Percentiles rank a stretch among this genome's conserved stretches.
Conservation (phyloP, 2,329 filamentous ascomycete species). For the Lachnum nothofagi region DNA sequence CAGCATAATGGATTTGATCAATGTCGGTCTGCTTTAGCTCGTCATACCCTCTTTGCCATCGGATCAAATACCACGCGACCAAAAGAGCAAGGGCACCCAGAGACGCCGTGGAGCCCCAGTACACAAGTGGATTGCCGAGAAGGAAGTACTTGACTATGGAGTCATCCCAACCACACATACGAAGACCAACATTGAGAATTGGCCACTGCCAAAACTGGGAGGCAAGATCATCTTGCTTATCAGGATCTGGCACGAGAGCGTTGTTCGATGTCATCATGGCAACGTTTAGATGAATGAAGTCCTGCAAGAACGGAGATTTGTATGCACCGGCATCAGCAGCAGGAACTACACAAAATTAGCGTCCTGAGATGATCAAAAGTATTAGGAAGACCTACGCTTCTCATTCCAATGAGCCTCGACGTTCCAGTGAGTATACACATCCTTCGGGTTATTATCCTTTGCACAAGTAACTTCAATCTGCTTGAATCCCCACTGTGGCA, state of each 20-base stretch:
- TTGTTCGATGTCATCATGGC: conserved; percentile 99
- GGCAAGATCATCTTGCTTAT: conserved; percentile 97
- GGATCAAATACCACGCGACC: conserved; percentile 77
- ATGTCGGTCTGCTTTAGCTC: conserved; percentile 77
- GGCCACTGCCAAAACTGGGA: conserved; percentile 99
- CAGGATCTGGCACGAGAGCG: conserved; percentile 90
- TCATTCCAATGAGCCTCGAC: conserved; percentile 94
- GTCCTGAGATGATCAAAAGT: not conserved
- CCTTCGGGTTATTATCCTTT: conserved; percentile 85
- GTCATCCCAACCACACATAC: conserved; percentile 99
- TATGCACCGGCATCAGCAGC: conserved; percentile 84
- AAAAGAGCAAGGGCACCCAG: conserved; percentile 69
- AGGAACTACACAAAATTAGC: conserved; percentile 59
- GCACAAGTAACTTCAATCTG: conserved; percentile 96
- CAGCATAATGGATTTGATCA: conserved; percentile 91
- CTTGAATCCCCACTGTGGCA: conserved; percentile 99
- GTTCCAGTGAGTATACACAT: conserved; percentile 98
- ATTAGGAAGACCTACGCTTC: conserved; percentile 60
- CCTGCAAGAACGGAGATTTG: conserved; percentile 94
- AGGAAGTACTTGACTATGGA: conserved; percentile 96
- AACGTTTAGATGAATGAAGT: conserved; percentile 96
- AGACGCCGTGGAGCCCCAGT: conserved; percentile 85
- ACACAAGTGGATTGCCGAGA: conserved; percentile 90
- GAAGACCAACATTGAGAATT: conserved; percentile 85
- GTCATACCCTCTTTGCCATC: conserved; percentile 91